Percentiles rank a stretch among this genome's conserved stretches.
Conservation (phyloP, 2,329 filamentous ascomycete genomes). For the Calonectria pseudoreteaudii region DNA sequence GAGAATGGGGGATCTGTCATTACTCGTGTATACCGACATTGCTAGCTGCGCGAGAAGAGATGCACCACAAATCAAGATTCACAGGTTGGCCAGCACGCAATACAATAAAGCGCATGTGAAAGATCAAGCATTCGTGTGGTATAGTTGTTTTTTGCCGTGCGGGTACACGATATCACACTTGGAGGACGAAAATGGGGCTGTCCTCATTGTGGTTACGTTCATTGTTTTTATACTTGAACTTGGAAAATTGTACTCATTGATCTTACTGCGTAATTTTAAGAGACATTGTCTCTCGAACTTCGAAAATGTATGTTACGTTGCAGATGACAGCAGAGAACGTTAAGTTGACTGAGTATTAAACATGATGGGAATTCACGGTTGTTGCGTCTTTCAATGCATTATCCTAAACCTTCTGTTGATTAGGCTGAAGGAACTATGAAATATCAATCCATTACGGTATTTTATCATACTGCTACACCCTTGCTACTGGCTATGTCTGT, state of each 20-base stretch:
- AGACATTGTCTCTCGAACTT: background rate
- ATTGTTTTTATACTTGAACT: no score
- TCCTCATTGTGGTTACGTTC: no score
- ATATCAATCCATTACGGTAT: background rate
- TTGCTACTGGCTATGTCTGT: background rate
- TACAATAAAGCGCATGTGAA: background rate
- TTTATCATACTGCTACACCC: background rate
- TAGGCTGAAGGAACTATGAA: background rate
- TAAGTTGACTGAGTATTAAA: background rate
- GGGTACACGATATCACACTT: background rate
- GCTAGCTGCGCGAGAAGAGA: background rate
- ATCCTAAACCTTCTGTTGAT: background rate
- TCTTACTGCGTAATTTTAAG: background rate
- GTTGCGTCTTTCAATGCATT: background rate
- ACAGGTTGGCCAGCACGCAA: background rate
- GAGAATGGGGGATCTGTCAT: no score
- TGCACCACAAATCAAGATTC: background rate
- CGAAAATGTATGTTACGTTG: background rate
- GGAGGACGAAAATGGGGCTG: background rate
- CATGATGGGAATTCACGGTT: background rate
- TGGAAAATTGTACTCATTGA: accelerated
- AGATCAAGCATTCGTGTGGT: background rate
- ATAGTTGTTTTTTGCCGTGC: background rate
- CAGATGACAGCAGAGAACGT: background rate
- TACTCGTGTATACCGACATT: no score